phyloP scores from a whole-genome alignment of 2,329 filamentous ascomycete genomes.

The Iodosphaeria phyllophila region DNA sequence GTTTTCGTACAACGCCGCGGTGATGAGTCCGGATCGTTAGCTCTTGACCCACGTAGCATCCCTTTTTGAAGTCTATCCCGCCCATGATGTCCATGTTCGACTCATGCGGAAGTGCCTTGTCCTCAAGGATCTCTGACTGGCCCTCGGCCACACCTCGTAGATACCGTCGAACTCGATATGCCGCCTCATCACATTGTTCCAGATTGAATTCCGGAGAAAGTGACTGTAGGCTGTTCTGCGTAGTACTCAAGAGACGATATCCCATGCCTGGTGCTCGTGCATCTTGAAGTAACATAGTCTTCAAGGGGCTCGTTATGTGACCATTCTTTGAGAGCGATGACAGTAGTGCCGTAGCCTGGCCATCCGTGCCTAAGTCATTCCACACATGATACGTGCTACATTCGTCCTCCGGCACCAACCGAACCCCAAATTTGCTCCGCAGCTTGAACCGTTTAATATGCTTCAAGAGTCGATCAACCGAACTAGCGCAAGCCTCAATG shows the following conservation, averaged over 20 bases:
- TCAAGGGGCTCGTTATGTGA: conserved; percentile 6
- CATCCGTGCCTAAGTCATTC: conserved; percentile 29
- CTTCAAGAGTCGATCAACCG: conserved; percentile 41
- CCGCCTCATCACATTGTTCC: conserved; percentile 28
- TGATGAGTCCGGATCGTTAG: conserved; percentile 91
- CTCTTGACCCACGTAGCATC: conserved; percentile 94
- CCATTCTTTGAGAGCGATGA: too few relatives aligned
- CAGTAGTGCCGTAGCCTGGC: too few relatives aligned
- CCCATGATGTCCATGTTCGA: conserved; percentile 73
- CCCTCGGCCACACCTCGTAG: conserved; percentile 72
- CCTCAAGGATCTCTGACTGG: conserved; percentile 54
- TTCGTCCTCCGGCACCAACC: conserved; percentile 45
- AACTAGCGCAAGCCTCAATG: conserved; percentile 62
- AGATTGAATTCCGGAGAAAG: conserved; percentile 21
- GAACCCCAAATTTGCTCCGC: conserved; percentile 56
- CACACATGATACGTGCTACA: conserved; percentile 56
- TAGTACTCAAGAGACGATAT: conserved; percentile 24
- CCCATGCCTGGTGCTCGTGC: conserved; percentile 36
- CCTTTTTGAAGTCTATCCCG: conserved; percentile 84
- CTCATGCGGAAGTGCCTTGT: conserved; percentile 66
- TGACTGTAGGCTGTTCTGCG: conserved; percentile 10
- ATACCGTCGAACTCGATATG: conserved; percentile 63
- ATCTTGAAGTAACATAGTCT: conserved; percentile 25
- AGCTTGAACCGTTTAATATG: conserved; percentile 78
- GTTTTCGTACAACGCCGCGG: conserved; percentile 80